Evolutionary conservation across 805 yeast species (phyloP), one percentile per base, ranked within the genome.

Genomic region (Cyberlindnera samutprakarnensis): DNA sequence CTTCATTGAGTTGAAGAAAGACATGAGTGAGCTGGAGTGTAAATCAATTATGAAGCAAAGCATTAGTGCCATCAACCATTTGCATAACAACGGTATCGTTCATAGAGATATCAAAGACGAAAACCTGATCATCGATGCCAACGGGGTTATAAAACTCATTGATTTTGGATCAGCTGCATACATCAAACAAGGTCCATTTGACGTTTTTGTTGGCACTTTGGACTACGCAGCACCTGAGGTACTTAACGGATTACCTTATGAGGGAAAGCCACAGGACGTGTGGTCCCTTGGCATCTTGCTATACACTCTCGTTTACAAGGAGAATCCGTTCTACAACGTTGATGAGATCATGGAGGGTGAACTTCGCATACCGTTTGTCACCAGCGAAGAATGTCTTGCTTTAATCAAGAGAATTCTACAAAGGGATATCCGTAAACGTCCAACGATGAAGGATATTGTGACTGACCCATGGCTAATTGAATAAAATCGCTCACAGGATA

Each of bases 161-260:
- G 98, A 90, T 59, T 90, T 87, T 56, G 98, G 98, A 1, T 80
- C 94, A 29, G 95, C 97, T 1, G 95, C 96, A 0, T 86, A 86
- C 54, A 74, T 78, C 14, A 74, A 71, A 43, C 86, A 80, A 60
- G 97, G 96, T 0, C 97, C 97, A 5, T 92, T 90, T 59, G 95
- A 90, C 45, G 95, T 92, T 5, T 90, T 92, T 59, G 97, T 92
- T 2, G 98, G 98, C 3, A 92, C 98, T 0, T 78, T 92, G 27
- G 96, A 92, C 56, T 92, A 90, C 56, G 97, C 97, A 1, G 94
- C 97, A 0, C 98, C 98, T 0, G 98, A 92, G 56, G 95, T 92
- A 1, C 64, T 92, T 22, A 70, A 78, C 31, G 98, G 97, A 2
- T 78, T 77, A 38, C 80, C 88, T 15, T 92, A 90, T 50, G 86